These are phyloP conservation scores for Pseudocohnilembus persalinus DNA, from an alignment of 169 alveolate species.

Conservation along the genomic window DNA sequence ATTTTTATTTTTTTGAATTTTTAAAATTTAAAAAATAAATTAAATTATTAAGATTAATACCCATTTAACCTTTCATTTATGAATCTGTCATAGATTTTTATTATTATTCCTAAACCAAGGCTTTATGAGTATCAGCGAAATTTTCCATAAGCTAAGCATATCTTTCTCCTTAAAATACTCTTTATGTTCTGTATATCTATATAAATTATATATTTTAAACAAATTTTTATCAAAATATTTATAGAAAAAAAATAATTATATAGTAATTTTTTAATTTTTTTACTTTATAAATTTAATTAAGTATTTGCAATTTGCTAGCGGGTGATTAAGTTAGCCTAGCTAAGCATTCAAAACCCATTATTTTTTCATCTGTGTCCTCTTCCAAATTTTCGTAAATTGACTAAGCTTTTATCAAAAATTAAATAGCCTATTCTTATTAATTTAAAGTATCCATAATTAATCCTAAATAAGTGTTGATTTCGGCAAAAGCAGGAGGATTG, in stretches of 20 bases:
- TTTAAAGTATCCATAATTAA: too few relatives aligned
- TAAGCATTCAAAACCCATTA: neutral
- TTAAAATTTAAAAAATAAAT: too few relatives aligned
- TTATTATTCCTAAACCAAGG: neutral
- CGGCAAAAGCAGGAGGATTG: neutral
- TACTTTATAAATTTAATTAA: neutral
- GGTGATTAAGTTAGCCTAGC: neutral
- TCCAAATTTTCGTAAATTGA: neutral
- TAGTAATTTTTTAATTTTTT: too few relatives aligned
- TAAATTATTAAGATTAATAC: too few relatives aligned
- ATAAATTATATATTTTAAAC: too few relatives aligned
- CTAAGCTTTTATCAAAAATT: neutral
- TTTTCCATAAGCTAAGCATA: neutral
- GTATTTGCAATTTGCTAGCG: neutral
- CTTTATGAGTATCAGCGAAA: neutral
- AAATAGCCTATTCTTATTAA: neutral
- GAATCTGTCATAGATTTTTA: neutral
- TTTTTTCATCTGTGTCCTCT: neutral
- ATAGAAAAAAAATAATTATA: too few relatives aligned
- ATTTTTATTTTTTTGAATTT: too few relatives aligned
- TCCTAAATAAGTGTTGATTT: neutral
- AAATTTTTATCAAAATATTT: neutral
- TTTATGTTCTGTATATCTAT: neutral
- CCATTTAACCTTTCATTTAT: too few relatives aligned
- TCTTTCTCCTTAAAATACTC: neutral